These are phyloP conservation scores for Pichia membranifaciens DNA, from an alignment of 805 yeast genomes.

Conservation along the genomic window DNA sequence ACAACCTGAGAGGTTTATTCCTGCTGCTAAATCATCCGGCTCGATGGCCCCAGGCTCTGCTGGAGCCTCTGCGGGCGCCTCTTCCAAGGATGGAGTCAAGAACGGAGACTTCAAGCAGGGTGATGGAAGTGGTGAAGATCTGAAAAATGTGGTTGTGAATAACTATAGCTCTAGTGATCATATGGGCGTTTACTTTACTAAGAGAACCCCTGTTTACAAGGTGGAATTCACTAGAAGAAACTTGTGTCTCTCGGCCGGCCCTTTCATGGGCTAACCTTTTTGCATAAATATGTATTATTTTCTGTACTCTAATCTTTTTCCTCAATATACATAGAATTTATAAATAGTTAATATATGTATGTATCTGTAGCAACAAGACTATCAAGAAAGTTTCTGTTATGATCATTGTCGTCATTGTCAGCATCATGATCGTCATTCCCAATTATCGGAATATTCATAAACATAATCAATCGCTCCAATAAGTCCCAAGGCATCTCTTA, in stretches of 20 bases:
- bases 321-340: too few species aligned
- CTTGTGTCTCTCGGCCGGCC: slow-evolving; percentile 89
- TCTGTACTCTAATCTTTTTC: too few species aligned
- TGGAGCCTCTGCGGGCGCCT: too few species aligned
- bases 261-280: slow-evolving; percentile 43
- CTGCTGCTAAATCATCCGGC: slow-evolving; percentile 19
- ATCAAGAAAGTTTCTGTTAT: too few species aligned
- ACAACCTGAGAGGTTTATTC: slow-evolving; percentile 49
- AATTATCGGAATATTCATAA: too few species aligned
- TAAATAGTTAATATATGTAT: too few species aligned
- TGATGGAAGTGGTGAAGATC: slow-evolving; percentile 22
- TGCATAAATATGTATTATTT: too few species aligned
- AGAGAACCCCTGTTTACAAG: slow-evolving; percentile 87
- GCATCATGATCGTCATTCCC: too few species aligned
- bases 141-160: slow-evolving; percentile 45
- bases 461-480: too few species aligned
- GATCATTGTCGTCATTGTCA: too few species aligned
- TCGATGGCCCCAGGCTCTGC: not conserved
- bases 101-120: slow-evolving; percentile 48
- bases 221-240: slow-evolving; percentile 90
- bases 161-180: slow-evolving; percentile 60
- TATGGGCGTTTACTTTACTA: slow-evolving; percentile 89
- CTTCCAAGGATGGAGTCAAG: slow-evolving; percentile 14
- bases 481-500: too few species aligned
- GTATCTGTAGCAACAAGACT: too few species aligned